These are phyloP conservation scores for Phyllosticta ampelicida DNA, from an alignment of 2,329 filamentous ascomycete genomes.

Conservation along the genomic window DNA sequence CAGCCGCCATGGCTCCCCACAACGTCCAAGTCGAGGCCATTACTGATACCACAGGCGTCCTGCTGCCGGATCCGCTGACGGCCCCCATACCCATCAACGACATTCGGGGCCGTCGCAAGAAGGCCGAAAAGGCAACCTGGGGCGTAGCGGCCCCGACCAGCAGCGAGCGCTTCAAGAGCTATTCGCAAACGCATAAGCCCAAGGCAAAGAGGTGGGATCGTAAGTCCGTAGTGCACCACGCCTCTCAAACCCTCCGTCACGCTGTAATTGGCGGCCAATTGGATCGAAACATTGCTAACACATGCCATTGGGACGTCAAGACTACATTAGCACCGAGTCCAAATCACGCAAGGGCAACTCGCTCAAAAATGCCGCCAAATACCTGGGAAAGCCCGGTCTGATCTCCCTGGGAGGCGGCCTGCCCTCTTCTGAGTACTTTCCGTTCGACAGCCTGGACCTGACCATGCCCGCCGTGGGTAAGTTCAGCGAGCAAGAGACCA, in stretches of 20 bases:
- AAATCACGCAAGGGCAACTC: slow-evolving; percentile 44
- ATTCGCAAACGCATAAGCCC: slow-evolving; percentile 53
- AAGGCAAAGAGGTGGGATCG: slow-evolving; percentile 76
- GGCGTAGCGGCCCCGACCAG: slow-evolving; percentile 67
- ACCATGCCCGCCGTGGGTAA: slow-evolving; percentile 58
- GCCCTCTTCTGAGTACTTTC: slow-evolving; percentile 83
- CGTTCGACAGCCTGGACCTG: slow-evolving; percentile 68
- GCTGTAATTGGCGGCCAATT: not conserved
- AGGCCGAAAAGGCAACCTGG: slow-evolving; percentile 59
- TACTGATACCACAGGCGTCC: slow-evolving; percentile 38
- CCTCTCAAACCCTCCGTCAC: not conserved
- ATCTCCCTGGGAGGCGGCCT: slow-evolving; percentile 90
- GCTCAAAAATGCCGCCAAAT: slow-evolving; percentile 73
- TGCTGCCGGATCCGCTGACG: slow-evolving; percentile 44
- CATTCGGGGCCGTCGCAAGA: slow-evolving; percentile 56
- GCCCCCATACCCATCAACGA: slow-evolving; percentile 43
- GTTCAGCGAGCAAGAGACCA: slow-evolving; percentile 57
- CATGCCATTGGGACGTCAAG: slow-evolving; percentile 17
- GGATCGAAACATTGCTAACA: not conserved
- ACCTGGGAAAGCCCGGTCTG: slow-evolving; percentile 68
- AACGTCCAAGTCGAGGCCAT: slow-evolving; percentile 34
- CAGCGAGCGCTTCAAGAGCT: slow-evolving; percentile 74
- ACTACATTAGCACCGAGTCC: slow-evolving; percentile 40
- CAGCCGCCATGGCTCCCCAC: slow-evolving; percentile 14
- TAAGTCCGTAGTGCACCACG: slow-evolving; percentile 39